Base-by-base conservation (phyloP, 768 basidiomycete genomes). In the Hortiboletus flavorubellus region DNA sequence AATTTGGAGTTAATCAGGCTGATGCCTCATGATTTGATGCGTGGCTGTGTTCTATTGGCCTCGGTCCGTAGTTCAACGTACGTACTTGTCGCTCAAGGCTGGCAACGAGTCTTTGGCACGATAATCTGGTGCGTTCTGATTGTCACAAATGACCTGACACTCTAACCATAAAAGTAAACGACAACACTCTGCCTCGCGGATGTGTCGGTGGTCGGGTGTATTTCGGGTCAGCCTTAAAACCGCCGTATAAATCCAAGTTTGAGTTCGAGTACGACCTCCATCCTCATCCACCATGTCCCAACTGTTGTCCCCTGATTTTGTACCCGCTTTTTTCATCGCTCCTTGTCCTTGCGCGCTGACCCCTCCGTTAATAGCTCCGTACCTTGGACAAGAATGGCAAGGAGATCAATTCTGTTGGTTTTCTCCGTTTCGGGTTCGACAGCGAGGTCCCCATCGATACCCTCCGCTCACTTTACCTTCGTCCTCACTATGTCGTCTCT, bases 351-450 rank as follows among this genome's bases (percentile, higher is more conserved):
- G 11, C 35, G 29, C 26, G 43, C 56, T 65, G 54, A 65, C 59
- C 41, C 3, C 14, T 15, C 52, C 8, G 26, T 45, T 21, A 5
- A 51, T 64, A 90, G 86, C 82, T 81, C 52, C 78, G 72, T 52
- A 83, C 82, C 34, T 71, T 89, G 56, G 91, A 90, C 71, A 89
- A 88, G 75, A 79, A 83, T 55, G 91, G 90, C 46, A 59, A 79
- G 9, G 86, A 86, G 66, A 92, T 94, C 64, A 81, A 76, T 51
- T 76, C 83, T 21, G 94, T 98, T 42, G 95, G 95, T 44, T 84
- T 87, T 67, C 73, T 87, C 59, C 83, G 87, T 53, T 97, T 97
- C 62, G 93, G 92, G 8, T 95, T 98, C 72, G 88, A 97, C 73
- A 87, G 87, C 63, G 83, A 87, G 64, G 90, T 94, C 58, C 69